Base-by-base conservation (phyloP, 257 asterid genomes). In the Handroanthus guayacan region DNA sequence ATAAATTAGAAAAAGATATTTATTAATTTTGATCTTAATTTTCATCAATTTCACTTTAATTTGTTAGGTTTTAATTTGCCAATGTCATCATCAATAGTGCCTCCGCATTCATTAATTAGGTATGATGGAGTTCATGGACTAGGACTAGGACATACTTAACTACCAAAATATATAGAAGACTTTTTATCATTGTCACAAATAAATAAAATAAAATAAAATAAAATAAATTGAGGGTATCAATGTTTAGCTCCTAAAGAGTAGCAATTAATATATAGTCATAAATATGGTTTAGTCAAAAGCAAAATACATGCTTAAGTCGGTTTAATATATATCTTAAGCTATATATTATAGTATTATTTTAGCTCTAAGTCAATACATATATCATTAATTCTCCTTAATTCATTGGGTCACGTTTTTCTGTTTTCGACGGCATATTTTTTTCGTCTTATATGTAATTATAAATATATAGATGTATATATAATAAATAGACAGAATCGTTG, bases 301-400 rank as follows among this genome's bases (percentile, higher is more conserved):
- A 81, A 47, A 11, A 62, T 38, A 39, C 11, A 41, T 67, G 75
- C 39, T 77, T 78, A 82, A 75, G 64, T 39, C 69, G 64, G 67
- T 66, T 80, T 74, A 80, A 56, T 80, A 25, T 47, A 3, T 10
- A 11, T 75, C 38, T 72, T 77, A 75, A 80, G 78, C 79, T 67
- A 67, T 78, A 54, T 76, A 37, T 56, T 39, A 39, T 39, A 25
- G 1, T 39, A 4, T 78, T 66, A 81, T 81, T 82, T 56, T 51
- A 31, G 45, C 37, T 68, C 68, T 62, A 81, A 86, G 87, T 82
- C 89, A 77, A 68, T 69, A 58, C 56, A 66, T 69, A 58, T 51
- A 66, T 72, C 37, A 66, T 58, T 16, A 31, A 31, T 60, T 81
- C 77, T 82, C 38, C 45, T 79, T 72, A 13, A 58, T 66, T 58